A percentile compares a stretch with the other conserved stretches of the same genome.
These are phyloP conservation scores for Barnettozyma californica DNA, from an alignment of 805 yeast species.

Conservation along the genomic window DNA sequence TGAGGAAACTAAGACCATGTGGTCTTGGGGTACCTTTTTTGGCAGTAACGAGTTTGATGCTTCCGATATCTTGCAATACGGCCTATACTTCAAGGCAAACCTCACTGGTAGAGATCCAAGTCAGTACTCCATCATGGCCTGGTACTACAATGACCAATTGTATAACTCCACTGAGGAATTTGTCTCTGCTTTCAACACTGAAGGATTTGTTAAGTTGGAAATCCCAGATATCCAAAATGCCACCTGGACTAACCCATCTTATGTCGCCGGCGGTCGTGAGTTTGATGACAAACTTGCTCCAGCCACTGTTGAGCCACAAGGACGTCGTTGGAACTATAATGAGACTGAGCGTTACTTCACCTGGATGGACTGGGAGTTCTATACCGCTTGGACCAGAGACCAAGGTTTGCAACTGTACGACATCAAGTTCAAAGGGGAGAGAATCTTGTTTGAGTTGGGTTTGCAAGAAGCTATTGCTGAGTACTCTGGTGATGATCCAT, in stretches of 20 bases:
- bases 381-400: constrained; percentile 24
- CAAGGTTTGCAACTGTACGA: constrained; percentile 23
- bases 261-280: constrained; percentile 18
- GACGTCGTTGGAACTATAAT: constrained; percentile 25
- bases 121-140: constrained; percentile 12
- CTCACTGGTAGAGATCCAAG: constrained; percentile 22
- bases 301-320: constrained; percentile 22
- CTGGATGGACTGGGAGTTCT: constrained; percentile 29
- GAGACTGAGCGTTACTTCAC: constrained; percentile 26
- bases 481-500: constrained; percentile 28
- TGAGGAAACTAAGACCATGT: constrained; percentile 12
- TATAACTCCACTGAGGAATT: constrained; percentile 24
- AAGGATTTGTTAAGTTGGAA: constrained; percentile 16
- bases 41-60: constrained; percentile 19
- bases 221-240: constrained; percentile 8
- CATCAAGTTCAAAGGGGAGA: constrained; percentile 27
- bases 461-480: constrained; percentile 28
- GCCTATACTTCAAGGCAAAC: constrained; percentile 19
- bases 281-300: constrained; percentile 24
- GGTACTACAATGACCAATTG: constrained; percentile 20
- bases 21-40: constrained; percentile 19
- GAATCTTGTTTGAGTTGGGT: constrained; percentile 25
- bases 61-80: constrained; percentile 21
- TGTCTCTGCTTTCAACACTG: constrained; percentile 19
- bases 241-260: constrained; percentile 9